phyloP scores from a whole-genome alignment of 306 rosid genomes.

The Luffa aegyptiaca region DNA sequence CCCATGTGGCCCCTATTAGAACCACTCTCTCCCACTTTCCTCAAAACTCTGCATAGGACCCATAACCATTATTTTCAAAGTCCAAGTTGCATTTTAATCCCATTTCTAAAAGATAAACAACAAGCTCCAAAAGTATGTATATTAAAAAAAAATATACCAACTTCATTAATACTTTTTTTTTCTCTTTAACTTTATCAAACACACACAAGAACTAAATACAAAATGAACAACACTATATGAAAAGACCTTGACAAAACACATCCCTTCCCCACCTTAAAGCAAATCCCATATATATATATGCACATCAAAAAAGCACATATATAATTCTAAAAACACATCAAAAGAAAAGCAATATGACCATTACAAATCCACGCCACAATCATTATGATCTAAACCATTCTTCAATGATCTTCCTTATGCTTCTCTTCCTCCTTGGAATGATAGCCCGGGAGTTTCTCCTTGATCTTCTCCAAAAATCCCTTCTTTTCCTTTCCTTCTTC shows the following conservation, averaged over 20 bases:
- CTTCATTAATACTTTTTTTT: background rate
- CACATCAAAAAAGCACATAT: background rate
- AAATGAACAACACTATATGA: background rate
- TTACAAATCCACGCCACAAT: slow-evolving; percentile 8
- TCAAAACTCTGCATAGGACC: too few relatives aligned
- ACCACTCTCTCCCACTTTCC: too few relatives aligned
- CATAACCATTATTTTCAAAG: too few relatives aligned
- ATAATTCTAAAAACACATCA: background rate
- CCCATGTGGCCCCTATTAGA: too few relatives aligned
- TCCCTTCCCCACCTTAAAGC: background rate
- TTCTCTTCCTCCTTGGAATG: slow-evolving; percentile 82
- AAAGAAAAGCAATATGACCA: background rate
- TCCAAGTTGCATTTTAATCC: background rate
- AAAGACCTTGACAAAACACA: background rate
- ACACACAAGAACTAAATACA: background rate
- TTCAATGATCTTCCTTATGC: slow-evolving; percentile 67
- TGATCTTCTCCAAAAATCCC: slow-evolving; percentile 67
- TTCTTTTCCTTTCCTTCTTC: slow-evolving; percentile 65
- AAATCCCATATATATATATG: slow-evolving; percentile 3
- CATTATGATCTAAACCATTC: slow-evolving; percentile 17
- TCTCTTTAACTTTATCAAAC: background rate
- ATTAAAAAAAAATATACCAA: background rate
- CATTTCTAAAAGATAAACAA: background rate
- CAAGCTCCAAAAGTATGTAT: too few relatives aligned
- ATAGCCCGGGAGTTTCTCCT: slow-evolving; percentile 79